These are phyloP conservation scores for Pachyrhizus erosus DNA, from an alignment of 306 rosid genomes.

Conservation along the genomic window DNA sequence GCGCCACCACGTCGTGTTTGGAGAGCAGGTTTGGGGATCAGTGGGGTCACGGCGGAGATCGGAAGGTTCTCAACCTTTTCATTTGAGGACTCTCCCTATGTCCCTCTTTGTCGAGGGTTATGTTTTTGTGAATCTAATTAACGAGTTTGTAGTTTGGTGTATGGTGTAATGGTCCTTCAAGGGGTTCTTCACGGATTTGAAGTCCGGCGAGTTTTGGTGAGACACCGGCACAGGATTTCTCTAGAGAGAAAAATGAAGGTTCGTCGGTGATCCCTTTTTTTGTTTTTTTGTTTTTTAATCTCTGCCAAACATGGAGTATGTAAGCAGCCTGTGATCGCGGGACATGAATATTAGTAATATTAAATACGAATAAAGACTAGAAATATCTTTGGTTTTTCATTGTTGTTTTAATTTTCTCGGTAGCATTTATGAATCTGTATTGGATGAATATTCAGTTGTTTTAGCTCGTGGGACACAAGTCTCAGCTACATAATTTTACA, in stretches of 20 bases:
- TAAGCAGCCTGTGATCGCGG: conserved; percentile 43
- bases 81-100: conserved; percentile 45
- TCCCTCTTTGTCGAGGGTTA: neutral
- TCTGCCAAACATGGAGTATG: conserved; percentile 32
- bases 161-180: conserved; percentile 36
- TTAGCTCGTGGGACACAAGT: neutral
- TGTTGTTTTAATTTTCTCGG: neutral
- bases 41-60: conserved; percentile 48
- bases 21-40: conserved; percentile 60
- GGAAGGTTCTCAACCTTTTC: conserved; percentile 87
- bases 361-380: conserved; percentile 35
- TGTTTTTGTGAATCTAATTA: conserved; percentile 46
- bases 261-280: conserved; percentile 62
- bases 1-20: conserved; percentile 65
- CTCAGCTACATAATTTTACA: neutral
- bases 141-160: conserved; percentile 8
- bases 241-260: conserved; percentile 77
- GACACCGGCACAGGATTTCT: conserved; percentile 80
- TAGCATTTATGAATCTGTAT: neutral
- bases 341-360: conserved; percentile 44
- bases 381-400: neutral
- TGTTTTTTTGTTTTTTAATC: neutral
- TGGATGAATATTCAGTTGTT: neutral
- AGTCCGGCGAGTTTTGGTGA: conserved; percentile 71
- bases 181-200: conserved; percentile 47